phyloP scores from a whole-genome alignment of 1,139 yeast genomes.

The Kluyveromyces sp. region DNA sequence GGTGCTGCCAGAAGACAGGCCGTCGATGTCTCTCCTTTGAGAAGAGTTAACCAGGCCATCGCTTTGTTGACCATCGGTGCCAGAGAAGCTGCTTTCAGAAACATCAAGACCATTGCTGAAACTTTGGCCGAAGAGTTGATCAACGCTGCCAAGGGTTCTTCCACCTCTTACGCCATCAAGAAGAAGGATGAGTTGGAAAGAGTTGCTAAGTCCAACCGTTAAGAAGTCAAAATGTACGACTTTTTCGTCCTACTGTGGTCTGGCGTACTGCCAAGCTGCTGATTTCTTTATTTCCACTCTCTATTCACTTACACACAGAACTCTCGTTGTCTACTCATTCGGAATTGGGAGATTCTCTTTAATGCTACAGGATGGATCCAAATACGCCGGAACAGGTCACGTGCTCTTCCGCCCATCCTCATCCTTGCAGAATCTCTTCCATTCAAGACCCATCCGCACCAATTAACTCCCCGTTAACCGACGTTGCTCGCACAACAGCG shows the following conservation, averaged over 20 bases:
- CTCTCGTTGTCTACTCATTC: no score
- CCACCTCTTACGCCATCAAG: constrained; percentile 99
- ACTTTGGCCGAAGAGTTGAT: constrained; percentile 99
- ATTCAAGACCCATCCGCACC: constrained; percentile 1
- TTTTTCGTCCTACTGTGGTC: background rate
- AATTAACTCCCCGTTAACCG: background rate
- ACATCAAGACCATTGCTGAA: constrained; percentile 99
- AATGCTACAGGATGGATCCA: no score
- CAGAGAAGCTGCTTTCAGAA: constrained; percentile 99
- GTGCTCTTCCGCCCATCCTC: no score
- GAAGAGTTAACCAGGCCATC: constrained; percentile 99
- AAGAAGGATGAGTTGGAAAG: constrained; percentile 99
- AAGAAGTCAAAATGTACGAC: constrained; percentile 33
- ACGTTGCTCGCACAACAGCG: background rate
- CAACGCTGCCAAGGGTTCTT: constrained; percentile 99
- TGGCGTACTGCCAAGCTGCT: background rate
- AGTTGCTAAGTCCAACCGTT: constrained; percentile 99
- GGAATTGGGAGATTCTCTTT: no score
- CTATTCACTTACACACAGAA: no score
- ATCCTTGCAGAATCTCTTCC: background rate
- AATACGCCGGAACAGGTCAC: no score
- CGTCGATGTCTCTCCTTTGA: constrained; percentile 99
- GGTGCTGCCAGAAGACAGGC: constrained; percentile 99
- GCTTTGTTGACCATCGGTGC: constrained; percentile 99
- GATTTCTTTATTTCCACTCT: background rate